Evolutionary conservation across 2,329 filamentous ascomycete genomes (phyloP).

Genomic region (Cercospora nicotianae): DNA sequence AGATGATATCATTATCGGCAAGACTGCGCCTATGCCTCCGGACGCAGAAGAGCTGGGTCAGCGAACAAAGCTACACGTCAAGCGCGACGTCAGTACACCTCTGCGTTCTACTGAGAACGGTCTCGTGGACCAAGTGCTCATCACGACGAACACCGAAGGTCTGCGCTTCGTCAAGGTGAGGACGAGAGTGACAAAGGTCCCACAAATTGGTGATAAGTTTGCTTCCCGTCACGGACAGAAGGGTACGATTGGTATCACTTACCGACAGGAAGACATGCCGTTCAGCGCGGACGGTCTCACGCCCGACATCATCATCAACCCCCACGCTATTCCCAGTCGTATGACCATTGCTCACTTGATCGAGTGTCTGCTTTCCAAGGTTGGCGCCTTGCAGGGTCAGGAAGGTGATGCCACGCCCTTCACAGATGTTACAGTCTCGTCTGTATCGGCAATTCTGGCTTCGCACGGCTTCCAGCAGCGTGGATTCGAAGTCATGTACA

Average conservation of each 20-base stretch:
- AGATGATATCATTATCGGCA: slow-evolving; percentile 98
- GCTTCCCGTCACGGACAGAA: slow-evolving; percentile 99
- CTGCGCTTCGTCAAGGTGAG: slow-evolving; percentile 96
- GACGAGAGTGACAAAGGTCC: slow-evolving; percentile 94
- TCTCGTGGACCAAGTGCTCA: slow-evolving; percentile 88
- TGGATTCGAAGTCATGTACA: slow-evolving; percentile 98
- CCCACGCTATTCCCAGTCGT: slow-evolving; percentile 97
- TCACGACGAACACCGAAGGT: slow-evolving; percentile 93
- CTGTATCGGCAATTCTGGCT: slow-evolving; percentile 80
- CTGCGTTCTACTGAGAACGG: slow-evolving; percentile 94
- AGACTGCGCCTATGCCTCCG: slow-evolving; percentile 90
- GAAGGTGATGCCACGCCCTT: slow-evolving; percentile 98
- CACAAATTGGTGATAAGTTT: slow-evolving; percentile 99
- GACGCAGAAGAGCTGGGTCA: slow-evolving; percentile 94
- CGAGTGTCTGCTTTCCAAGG: slow-evolving; percentile 95
- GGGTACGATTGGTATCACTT: slow-evolving; percentile 98
- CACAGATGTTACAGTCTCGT: slow-evolving; percentile 94
- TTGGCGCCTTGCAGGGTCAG: slow-evolving; percentile 86
- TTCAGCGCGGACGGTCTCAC: slow-evolving; percentile 89
- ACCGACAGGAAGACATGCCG: slow-evolving; percentile 97
- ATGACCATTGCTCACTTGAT: slow-evolving; percentile 99
- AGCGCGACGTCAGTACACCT: slow-evolving; percentile 93
- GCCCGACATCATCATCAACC: slow-evolving; percentile 97
- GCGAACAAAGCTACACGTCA: slow-evolving; percentile 83
- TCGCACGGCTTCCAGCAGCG: slow-evolving; percentile 94